Evolutionary conservation across 345 rosid genomes (phyloP), one percentile per base, ranked within the genome.

Genomic region (Anacardium occidentale): DNA sequence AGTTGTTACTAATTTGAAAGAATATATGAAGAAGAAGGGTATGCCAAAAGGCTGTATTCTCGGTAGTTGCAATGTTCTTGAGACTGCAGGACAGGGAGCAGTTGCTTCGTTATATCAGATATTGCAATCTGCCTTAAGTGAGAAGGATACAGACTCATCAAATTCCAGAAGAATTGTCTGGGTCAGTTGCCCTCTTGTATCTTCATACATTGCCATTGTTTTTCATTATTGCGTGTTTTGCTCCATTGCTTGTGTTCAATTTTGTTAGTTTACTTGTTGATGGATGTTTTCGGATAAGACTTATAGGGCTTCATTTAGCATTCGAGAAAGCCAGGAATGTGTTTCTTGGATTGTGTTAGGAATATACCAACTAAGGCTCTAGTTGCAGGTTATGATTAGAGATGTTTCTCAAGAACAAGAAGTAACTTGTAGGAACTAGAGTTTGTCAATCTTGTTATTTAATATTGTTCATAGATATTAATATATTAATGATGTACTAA

Each of bases 31-130:
- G 63, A 95, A 85, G 86, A 89, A 80, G 68, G 84, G 91, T 73
- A 59, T 84, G 69, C 91, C 97, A 0, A 89, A 87, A 83, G 93
- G 94, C 67, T 59, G 90, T 75, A 76, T 77, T 78, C 86, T 95
- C 60, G 97, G 96, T 58, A 89, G 85, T 77, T 92, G 94, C 75
- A 87, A 66, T 26, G 70, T 95, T 70, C 99, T 95, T 66, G 97
- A 95, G 67, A 86, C 98, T 3, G 99, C 99, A 9, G 99, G 98
- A 71, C 83, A 91, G 70, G 99, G 96, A 62, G 91, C 96, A 20
- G 62, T 91, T 6, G 66, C 72, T 32, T 60, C 84, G 12, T 88
- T 92, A 25, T 79, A 88, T 64, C 84, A 95, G 84, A 83, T 87
- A 47, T 74, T 95, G 80, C 90, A 81, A 71, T 83, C 89, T 9